Evolutionary conservation across 495 filamentous ascomycete genomes (phyloP), one percentile per base, ranked within the genome.

Genomic region (Bathelium albidoporum): DNA sequence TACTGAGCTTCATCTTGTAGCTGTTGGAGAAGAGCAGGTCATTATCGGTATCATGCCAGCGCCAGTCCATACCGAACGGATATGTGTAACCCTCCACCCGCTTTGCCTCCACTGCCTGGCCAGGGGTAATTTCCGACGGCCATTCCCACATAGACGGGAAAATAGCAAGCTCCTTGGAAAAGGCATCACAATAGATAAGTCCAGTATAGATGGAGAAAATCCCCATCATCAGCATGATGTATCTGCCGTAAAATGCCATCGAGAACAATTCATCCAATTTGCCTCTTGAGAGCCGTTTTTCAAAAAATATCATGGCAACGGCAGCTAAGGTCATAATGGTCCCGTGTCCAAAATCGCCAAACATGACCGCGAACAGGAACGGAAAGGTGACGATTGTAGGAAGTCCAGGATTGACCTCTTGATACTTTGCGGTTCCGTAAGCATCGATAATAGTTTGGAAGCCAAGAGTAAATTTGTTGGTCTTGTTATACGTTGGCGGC

Each of bases 1-100:
- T 95, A 80, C 88, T 91, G 73, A 98, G 88, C 81, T 99, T 99
- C 94, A 99, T 97, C 85, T 99, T 99, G 83, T 93, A 91, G 76
- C 88, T 93, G 86, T 99, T 97, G 66, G 83, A 84, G 78, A 97
- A 99, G 26, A 97, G 80, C 32, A 99, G 78, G 61, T 91, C 86
- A 73, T 99, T 99, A 61, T 96, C 92, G 7, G 91, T 85, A 64
- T 87, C 90, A 72, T 97, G 94, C 94, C 94, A 99, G 65, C 84
- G 85, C 92, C 91, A 97, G 72, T 99, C 94, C 64, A 98, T 77
- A 65, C 94, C 94, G 73, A 98, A 94, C 10, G 95, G 93, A 76
- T 95, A 99, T 44, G 89, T 85, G 73, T 96, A 93, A 43, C 77
- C 77, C 59, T 80, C 79, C 59, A 85, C 86, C 53, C 94, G 77